Conservation (phyloP, 352 stramenopile species). For the Phytophthora foliorum region DNA sequence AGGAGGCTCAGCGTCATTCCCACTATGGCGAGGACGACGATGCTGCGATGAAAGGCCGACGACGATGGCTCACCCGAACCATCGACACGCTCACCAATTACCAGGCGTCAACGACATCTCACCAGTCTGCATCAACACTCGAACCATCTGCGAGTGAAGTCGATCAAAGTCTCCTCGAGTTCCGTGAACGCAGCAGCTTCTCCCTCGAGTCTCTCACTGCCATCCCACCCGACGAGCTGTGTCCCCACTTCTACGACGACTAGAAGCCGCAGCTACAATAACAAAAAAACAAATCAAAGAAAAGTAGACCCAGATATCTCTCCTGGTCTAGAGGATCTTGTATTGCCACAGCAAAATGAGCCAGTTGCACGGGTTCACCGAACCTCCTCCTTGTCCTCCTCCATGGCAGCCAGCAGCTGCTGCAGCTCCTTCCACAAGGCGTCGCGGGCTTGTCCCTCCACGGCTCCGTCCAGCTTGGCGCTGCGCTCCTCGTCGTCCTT, state of each 20-base stretch:
- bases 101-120: conserved; percentile 1
- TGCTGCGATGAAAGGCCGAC: conserved; percentile 10
- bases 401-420: conserved; percentile 79
- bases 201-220: conserved; percentile 65
- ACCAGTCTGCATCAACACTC: neutral
- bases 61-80: conserved; percentile 49
- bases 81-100: conserved; percentile 55
- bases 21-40: conserved; percentile 16
- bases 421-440: conserved; percentile 76
- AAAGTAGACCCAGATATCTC: conserved; percentile 1
- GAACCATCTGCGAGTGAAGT: conserved; percentile 11
- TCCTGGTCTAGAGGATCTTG: conserved; percentile 8
- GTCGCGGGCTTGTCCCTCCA: conserved; percentile 90
- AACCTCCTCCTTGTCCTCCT: conserved; percentile 84
- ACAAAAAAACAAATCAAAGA: conserved; percentile 2
- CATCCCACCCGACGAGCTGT: conserved; percentile 64
- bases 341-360: too few relatives aligned
- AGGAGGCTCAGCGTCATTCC: conserved; percentile 19
- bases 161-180: conserved; percentile 41
- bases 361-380: too few relatives aligned
- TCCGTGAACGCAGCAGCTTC: conserved; percentile 69
- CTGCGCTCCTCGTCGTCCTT: conserved; percentile 81
- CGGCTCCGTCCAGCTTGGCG: conserved; percentile 88
- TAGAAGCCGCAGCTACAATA: conserved; percentile 1
- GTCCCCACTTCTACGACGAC: conserved; percentile 59